Evolutionary conservation across 208 protist genomes (phyloP), one percentile per base, ranked within the genome.

Genomic region (Crithidia fasciculata): DNA sequence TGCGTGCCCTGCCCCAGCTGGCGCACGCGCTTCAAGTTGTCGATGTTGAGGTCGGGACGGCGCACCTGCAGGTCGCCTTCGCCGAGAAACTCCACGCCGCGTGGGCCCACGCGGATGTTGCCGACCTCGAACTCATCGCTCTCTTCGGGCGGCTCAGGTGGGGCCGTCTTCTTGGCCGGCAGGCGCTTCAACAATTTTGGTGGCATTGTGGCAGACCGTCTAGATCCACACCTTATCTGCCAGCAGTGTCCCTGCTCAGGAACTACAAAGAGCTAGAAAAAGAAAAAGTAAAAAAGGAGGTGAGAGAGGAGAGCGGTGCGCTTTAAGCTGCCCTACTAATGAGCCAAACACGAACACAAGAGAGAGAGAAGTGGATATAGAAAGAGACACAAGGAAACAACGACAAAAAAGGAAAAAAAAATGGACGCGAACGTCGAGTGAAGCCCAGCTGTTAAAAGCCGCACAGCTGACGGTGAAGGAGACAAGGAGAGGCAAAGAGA

Each of bases 71-170:
- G 78, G 58, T 94, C 81, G 2, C 85, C 91, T 43, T 89, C 88
- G 36, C 88, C 91, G 16, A 85, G 90, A 55, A 95, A 95, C 71
- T 89, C 85, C 2, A 96, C 88, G 0, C 91, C 91, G 28, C 77
- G 57, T 0, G 83, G 78, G 0, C 87, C 87, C 5, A 96, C 91
- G 45, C 83, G 86, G 7, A 96, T 83, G 77, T 92, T 96, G 28
- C 91, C 91, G 12, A 96, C 76, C 55, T 69, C 86, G 19, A 96
- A 76, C 68, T 86, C 91, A 62, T 96, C 77, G 43, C 86, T 85
- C 16, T 77, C 78, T 44, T 75, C 73, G n/a, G 69, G 66, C 19
- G 65, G 60, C 49, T 73, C 63, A 15, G 86, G 80, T 39, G 67
- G 57, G 10, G 69, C 47, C 15, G 64, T 85, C 16, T 78, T 81